Percentiles rank a stretch among this genome's conserved stretches.
phyloP scores from a whole-genome alignment of 768 basidiomycete genomes.

The Multifurca ochricompacta region DNA sequence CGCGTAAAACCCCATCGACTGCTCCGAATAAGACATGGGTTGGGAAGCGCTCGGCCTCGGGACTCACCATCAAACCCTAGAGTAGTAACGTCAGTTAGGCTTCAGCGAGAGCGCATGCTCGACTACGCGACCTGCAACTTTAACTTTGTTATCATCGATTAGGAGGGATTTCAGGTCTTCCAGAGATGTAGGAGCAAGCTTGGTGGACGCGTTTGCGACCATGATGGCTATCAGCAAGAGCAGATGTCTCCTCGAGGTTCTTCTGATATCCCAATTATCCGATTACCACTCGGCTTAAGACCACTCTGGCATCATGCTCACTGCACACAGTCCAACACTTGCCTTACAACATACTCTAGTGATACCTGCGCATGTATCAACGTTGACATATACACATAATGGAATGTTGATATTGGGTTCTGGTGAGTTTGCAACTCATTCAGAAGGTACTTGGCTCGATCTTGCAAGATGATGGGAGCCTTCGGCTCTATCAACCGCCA shows the following conservation, averaged over 20 bases:
- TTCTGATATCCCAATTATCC: background rate
- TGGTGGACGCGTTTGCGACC: constrained; percentile 25
- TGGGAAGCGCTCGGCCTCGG: background rate
- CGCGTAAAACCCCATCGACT: constrained; percentile 92
- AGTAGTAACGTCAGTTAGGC: background rate
- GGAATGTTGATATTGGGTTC: constrained; percentile 53
- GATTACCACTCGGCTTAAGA: background rate
- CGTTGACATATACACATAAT: constrained; percentile 42
- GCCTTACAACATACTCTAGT: constrained; percentile 25
- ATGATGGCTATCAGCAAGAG: constrained; percentile 4
- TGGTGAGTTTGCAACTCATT: constrained; percentile 31
- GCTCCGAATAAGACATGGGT: constrained; percentile 1
- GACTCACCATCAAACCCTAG: constrained; percentile 64
- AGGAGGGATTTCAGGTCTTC: constrained; percentile 52
- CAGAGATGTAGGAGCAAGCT: constrained; percentile 41
- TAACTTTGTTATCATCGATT: constrained; percentile 69
- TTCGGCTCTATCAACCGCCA: constrained; percentile 18
- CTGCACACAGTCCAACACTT: background rate
- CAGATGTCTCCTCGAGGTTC: too few relatives aligned
- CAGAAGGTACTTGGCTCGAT: constrained; percentile 31
- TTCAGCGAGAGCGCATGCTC: constrained; percentile 23
- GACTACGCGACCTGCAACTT: constrained; percentile 71
- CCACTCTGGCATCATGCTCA: background rate
- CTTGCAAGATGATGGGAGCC: constrained; percentile 34
- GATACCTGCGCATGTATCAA: constrained; percentile 46